Evolutionary conservation across 306 rosid species (phyloP), one percentile per base, ranked within the genome.

Genomic region (Prosopis cineraria): DNA sequence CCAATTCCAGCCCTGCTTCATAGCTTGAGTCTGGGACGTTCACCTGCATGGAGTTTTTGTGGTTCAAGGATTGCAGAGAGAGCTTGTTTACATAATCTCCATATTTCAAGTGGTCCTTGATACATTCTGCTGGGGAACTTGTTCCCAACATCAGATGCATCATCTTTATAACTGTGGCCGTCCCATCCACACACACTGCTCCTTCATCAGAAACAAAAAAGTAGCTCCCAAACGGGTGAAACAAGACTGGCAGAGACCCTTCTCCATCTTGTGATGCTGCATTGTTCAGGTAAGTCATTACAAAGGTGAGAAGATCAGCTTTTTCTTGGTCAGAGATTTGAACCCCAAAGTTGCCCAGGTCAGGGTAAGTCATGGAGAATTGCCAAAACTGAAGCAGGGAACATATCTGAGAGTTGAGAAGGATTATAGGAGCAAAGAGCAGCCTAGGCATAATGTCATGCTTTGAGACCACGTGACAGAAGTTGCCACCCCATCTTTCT

Each of bases 381-480:
- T 83, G 84, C 95, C 97, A 92, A 10, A 83, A 72, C 44, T 83
- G 87, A 34, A 87, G 86, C 3, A 92, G 80, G n/a, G 70, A 34
- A 7, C 82, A 82, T 37, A 89, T 75, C 34, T 87, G 88, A 74
- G 82, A 19, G 53, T 80, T 77, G 86, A 72, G 27, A 40, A 68
- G 73, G 4, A 76, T 29, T 62, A 62, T 24, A 2, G 97, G 93
- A 25, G 91, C 84, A 77, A 88, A 83, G 74, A 89, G 84, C 2
- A 90, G 82, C 65, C 96, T 84, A 25, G 97, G 96, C 91, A 93
- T 89, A 33, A 90, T 84, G 79, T 93, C 98, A 50, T 89, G 88
- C 67, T 79, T 88, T 47, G 96, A 85, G 29, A 91, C 89, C 31
- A 90, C 80, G 14, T 93, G 94, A 17, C 90, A 88, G 62, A 93